Evolutionary conservation across 352 stramenopile species (phyloP).

Genomic region (Thalassiosira ordinaria): DNA sequence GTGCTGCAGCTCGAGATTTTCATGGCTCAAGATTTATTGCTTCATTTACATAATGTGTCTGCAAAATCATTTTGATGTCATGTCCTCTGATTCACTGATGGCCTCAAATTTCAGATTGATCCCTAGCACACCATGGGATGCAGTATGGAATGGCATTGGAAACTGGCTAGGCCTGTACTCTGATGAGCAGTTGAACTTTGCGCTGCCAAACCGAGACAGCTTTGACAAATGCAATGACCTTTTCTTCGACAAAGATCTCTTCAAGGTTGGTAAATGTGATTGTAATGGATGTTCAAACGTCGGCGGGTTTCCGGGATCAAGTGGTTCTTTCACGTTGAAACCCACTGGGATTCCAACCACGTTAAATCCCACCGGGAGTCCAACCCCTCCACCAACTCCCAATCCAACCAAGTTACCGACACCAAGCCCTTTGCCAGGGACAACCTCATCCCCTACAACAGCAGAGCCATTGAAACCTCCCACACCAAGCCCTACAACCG

Average conservation of each 20-base stretch:
- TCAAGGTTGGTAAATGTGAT: slow-evolving; percentile 19
- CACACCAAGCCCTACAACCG: too few species aligned
- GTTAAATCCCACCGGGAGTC: not conserved
- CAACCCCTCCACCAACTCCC: not conserved
- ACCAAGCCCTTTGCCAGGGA: too few species aligned
- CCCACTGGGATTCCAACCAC: not conserved
- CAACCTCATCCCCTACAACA: too few species aligned
- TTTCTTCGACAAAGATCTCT: slow-evolving; percentile 32
- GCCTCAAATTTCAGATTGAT: slow-evolving; percentile 14
- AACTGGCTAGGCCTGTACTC: slow-evolving; percentile 53
- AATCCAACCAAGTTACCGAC: too few species aligned
- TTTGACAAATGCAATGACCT: slow-evolving; percentile 22
- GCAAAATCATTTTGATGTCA: too few species aligned
- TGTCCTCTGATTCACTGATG: not conserved
- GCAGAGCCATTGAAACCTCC: too few species aligned
- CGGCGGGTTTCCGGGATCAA: not conserved
- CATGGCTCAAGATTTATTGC: too few species aligned
- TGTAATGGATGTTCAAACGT: slow-evolving; percentile 14
- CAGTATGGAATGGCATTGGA: slow-evolving; percentile 51
- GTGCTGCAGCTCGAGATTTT: too few species aligned
- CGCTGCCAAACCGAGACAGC: slow-evolving; percentile 51
- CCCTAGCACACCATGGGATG: slow-evolving; percentile 48
- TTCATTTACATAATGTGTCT: too few species aligned
- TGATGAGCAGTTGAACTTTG: slow-evolving; percentile 41
- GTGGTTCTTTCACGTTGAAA: not conserved